Base-by-base conservation (phyloP, 257 asterid genomes). In the Solanum boliviense region DNA sequence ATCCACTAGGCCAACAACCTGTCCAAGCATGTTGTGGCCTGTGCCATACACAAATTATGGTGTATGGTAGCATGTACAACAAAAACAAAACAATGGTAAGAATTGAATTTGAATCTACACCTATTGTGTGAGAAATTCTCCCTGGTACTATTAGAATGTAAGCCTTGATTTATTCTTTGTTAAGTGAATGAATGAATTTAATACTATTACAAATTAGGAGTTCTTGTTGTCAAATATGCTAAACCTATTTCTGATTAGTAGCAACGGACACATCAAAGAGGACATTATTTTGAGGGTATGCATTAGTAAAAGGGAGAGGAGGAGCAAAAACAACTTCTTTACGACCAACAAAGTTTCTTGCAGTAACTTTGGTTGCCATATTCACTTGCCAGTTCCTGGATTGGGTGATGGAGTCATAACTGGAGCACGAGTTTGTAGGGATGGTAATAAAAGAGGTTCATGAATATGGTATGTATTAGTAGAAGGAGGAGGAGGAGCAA, bases 181-280 rank as follows among this genome's bases (percentile, higher is more conserved):
- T 76, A 76, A 39, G 58, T 76, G 84, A 39, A 79, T 44, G 38
- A 79, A 44, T 79, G 34, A 15, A 79, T 79, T 44, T 60, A 79
- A 27, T 79, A 79, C 9, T 44, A 27, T 44, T 44, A 79, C 25
- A 13, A 46, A 79, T 79, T 41, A 41, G 65, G 38, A 41, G 38
- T 79, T 44, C 75, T 34, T 73, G 52, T 60, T 20, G 12, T 75
- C 32, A 44, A 70, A 29, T 13, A 34, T 41, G 70, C 89, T 46
- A 31, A 39, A 67, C 62, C 72, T 71, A 86, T 29, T 91, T 76
- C 39, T 88, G 78, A 25, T 73, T 84, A 25, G 88, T 75, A 36
- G 91, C 92, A 5, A 3, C 1, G 15, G 62, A 13, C 44, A 90
- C 89, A 39, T 91, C 93, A 86, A 78, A 90, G 81, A 83, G 86